Evolutionary conservation across 108 stramenopile genomes (phyloP), one percentile per base, ranked within the genome.

Genomic region (Mayamaea pseudoterrestris): DNA sequence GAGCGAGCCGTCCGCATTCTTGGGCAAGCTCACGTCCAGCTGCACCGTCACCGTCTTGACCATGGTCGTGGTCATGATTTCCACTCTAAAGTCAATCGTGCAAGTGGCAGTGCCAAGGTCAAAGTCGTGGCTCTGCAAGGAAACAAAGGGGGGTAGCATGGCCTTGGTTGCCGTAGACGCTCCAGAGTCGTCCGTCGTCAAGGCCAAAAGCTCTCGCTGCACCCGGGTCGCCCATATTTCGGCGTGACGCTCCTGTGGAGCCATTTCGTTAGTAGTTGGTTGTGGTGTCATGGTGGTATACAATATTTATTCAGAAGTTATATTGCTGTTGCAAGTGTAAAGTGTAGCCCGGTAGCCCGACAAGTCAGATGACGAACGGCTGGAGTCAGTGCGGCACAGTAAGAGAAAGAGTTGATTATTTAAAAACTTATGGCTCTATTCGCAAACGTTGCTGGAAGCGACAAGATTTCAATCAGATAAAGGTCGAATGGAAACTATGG

Each of bases 151-250:
- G 11, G 88, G 88, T 51, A 90, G 58, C 13, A 78, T 48, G 16
- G 51, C 41, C 13, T 27, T 30, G 18, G 65, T 27, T 21, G 54
- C 71, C 7, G 70, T 50, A 26, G 35, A 58, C 13, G 57, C 37
- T 48, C 79, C 72, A 27, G 47, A 61, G 55, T 79, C 75, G 46
- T 87, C 80, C 12, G 74, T 62, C 1, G 81, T 80, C 42, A 90
- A 55, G 6, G 88, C 80, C 49, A 90, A 53, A 5, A 90, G 62
- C 51, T 90, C 88, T 8, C 74, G 61, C 41, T 90, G 88, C 29
- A 90, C 53, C 11, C 88, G 70, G 7, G 88, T 90, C 11, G 82
- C 74, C 88, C 88, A 90, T 41, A 90, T 85, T 54, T 84, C 88
- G 35, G 79, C 61, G 41, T 80, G 79, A 25, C 64, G 48, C 27